Evolutionary conservation across 164 flowering plant genomes (phyloP).

Genomic region (Sedum album): DNA sequence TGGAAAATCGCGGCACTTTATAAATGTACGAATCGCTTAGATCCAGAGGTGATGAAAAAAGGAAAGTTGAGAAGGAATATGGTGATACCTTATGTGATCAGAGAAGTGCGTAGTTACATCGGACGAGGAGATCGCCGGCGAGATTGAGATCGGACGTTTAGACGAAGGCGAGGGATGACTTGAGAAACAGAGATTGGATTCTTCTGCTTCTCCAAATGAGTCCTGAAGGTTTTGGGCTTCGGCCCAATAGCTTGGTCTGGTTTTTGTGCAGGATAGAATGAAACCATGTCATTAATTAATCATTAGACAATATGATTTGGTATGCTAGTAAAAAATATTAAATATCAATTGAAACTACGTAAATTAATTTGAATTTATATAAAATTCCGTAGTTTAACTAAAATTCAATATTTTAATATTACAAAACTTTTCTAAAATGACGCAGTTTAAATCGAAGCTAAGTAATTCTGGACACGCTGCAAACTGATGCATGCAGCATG

Average conservation of each 20-base stretch:
- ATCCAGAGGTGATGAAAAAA: neutral
- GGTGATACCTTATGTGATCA: neutral
- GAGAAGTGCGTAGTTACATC: neutral
- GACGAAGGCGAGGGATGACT: neutral
- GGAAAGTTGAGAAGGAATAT: neutral
- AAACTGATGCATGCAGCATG: no score
- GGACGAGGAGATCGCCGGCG: neutral
- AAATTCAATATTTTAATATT: no score
- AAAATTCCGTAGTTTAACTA: no score
- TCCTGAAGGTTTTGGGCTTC: neutral
- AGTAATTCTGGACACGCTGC: no score
- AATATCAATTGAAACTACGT: no score
- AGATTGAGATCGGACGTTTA: neutral
- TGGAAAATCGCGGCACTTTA: neutral
- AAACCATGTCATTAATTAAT: no score
- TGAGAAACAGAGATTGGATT: neutral
- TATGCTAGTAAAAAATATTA: no score
- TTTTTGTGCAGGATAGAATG: no score
- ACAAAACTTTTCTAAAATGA: no score
- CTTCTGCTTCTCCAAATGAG: neutral
- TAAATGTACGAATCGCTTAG: neutral
- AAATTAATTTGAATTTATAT: no score
- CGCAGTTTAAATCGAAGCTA: no score
- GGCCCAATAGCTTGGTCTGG: neutral
- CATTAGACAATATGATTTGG: no score